Percentiles rank a stretch among this genome's conserved stretches.
These are phyloP conservation scores for Oldenlandia corymbosa DNA, from an alignment of 257 asterid genomes.

Conservation along the genomic window DNA sequence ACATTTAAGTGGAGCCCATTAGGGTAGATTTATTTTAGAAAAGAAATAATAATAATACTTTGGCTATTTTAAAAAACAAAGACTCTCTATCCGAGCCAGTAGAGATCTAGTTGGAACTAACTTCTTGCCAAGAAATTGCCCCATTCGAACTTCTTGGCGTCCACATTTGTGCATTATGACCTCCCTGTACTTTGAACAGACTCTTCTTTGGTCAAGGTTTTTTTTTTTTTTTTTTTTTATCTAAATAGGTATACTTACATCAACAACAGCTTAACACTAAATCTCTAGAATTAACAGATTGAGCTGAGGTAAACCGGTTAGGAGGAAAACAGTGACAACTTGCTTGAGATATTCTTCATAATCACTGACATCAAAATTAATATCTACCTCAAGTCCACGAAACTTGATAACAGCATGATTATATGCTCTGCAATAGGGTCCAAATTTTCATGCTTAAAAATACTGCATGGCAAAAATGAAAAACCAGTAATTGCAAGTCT, in stretches of 20 bases:
- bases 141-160: constrained; percentile 98
- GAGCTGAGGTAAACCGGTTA: neutral
- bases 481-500: too few relatives aligned
- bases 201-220: constrained; percentile 82
- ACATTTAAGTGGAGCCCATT: too few relatives aligned
- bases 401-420: constrained; percentile 88
- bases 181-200: constrained; percentile 92
- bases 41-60: too few relatives aligned
- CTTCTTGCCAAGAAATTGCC: constrained; percentile 99
- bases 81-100: neutral
- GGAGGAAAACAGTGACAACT: constrained; percentile 31
- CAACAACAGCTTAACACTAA: neutral
- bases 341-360: constrained; percentile 73
- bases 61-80: neutral
- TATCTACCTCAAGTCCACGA: constrained; percentile 94
- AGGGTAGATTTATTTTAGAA: too few relatives aligned
- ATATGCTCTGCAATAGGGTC: constrained; percentile 60
- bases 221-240: too few relatives aligned
- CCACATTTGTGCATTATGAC: constrained; percentile 97
- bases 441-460: constrained; percentile 15
- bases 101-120: constrained; percentile 29
- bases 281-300: neutral
- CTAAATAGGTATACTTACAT: constrained; percentile 35
- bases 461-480: too few relatives aligned
- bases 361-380: constrained; percentile 68